Evolutionary conservation across 1,284 basidiomycete species (phyloP), one percentile per base, ranked within the genome.

Genomic region (Austroboletus novae-zelandiae): DNA sequence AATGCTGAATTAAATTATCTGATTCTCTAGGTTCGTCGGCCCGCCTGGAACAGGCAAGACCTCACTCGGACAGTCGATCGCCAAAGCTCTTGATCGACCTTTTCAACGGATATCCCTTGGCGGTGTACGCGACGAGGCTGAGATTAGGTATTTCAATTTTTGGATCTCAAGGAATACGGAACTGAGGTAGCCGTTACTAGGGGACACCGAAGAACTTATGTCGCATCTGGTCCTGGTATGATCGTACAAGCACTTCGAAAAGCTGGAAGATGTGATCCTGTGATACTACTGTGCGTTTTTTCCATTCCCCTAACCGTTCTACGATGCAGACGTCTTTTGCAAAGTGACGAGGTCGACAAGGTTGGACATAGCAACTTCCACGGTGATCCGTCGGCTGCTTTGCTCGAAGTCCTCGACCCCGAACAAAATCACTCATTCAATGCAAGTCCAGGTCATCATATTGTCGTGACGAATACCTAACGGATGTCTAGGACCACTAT

Each of bases 71-170:
- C 89, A 92, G 65, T 93, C 90, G 1, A 85, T 96, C 43, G 92
- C 94, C 1, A 83, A 84, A 41, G 89, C 91, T 0, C 77, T 96
- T 15, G 77, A 80, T 49, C 74, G 92, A 52, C 90, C 94, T 1
- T 96, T 95, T 79, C 91, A 94, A 69, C 83, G 94, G 34, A 93
- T 96, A 63, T 90, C 91, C n/a, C 80, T 96, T 2, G 93, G 94
- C 36, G 93, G 93, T 47, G 86, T 96, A 11, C 81, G 90, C 9
- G 93, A 96, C 59, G 93, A 95, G 57, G 92, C 91, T 5, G 93
- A 95, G 70, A 94, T 95, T 60, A 81, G 80, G 58, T 69, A 18
- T 47, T 27, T 17, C 23, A 31, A 4, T 25, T 37, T 40, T 34
- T 3, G n/a, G 25, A 36, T 53, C 23, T 15, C 27, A 31, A 50